Conservation (phyloP, 371 early-diverging fungal genomes). For the Mucor ambiguus region DNA sequence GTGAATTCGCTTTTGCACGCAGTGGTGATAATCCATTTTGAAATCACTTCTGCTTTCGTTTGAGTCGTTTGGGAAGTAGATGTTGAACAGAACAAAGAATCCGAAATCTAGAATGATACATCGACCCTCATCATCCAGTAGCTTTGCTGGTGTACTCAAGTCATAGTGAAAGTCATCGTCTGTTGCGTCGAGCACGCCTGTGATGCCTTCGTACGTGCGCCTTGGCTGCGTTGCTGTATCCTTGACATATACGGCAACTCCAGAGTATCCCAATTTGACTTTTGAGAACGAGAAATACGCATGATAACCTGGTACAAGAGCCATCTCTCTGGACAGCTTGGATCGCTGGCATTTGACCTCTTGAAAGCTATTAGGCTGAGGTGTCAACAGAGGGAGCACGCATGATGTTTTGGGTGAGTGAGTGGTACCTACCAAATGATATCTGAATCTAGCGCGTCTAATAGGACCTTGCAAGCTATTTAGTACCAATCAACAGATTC, state of each 20-base stretch:
- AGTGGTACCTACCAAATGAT: constrained; percentile 61
- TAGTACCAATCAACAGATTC: not conserved
- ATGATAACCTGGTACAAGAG: constrained; percentile 73
- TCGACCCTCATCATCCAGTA: constrained; percentile 79
- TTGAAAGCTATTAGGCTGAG: constrained; percentile 55
- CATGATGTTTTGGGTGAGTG: not conserved
- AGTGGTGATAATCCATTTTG: constrained; percentile 67
- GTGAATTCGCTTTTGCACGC: constrained; percentile 56
- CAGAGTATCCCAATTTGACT: constrained; percentile 71
- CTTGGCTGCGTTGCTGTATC: constrained; percentile 42
- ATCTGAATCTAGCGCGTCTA: constrained; percentile 67
- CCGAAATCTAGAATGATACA: constrained; percentile 80
- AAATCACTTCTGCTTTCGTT: constrained; percentile 60
- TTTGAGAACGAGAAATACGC: constrained; percentile 73
- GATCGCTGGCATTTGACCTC: constrained; percentile 75
- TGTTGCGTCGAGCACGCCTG: constrained; percentile 43
- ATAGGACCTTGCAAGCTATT: constrained; percentile 38
- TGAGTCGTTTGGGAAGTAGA: constrained; percentile 79
- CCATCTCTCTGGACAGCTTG: constrained; percentile 61
- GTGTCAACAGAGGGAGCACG: constrained; percentile 15
- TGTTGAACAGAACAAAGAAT: constrained; percentile 79
- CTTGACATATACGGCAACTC: constrained; percentile 74
- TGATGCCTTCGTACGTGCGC: constrained; percentile 71
- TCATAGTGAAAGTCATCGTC: not conserved
- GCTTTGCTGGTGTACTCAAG: constrained; percentile 45